Evolutionary conservation across 345 rosid species (phyloP).

Genomic region (Citrus hindsii): DNA sequence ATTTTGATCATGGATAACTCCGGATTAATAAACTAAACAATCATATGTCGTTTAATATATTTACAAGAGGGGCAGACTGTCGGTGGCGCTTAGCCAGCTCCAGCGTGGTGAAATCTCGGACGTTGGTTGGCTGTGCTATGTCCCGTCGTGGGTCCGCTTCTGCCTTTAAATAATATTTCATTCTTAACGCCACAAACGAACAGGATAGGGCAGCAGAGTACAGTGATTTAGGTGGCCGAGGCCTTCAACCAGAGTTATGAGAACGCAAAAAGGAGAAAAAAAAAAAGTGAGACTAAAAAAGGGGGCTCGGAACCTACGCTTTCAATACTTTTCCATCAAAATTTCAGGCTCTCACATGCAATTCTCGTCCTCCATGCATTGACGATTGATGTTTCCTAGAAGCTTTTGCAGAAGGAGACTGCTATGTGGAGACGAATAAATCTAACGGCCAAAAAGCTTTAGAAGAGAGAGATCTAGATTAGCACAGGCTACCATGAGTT

Average conservation of each 20-base stretch:
- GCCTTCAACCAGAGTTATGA: too few relatives aligned
- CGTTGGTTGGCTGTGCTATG: background rate
- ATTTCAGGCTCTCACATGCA: background rate
- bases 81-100: background rate
- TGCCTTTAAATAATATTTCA: background rate
- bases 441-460: too few relatives aligned
- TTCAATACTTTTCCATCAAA: background rate
- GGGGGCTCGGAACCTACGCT: background rate
- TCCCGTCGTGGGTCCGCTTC: too few relatives aligned
- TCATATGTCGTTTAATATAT: too few relatives aligned
- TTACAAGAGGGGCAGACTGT: background rate
- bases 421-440: too few relatives aligned
- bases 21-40: background rate
- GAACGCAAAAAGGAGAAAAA: accelerated
- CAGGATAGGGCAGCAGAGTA: background rate
- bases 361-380: background rate
- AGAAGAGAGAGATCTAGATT: too few relatives aligned
- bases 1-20: background rate
- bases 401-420: background rate
- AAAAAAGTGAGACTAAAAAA: background rate
- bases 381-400: conserved; percentile 1
- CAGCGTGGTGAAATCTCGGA: background rate
- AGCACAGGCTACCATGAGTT: too few relatives aligned
- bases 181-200: background rate
- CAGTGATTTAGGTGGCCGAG: background rate